Percentiles rank a stretch among this genome's conserved stretches.
These are phyloP conservation scores for Fusarium acutatum DNA, from an alignment of 2,329 filamentous ascomycete species.

Conservation along the genomic window DNA sequence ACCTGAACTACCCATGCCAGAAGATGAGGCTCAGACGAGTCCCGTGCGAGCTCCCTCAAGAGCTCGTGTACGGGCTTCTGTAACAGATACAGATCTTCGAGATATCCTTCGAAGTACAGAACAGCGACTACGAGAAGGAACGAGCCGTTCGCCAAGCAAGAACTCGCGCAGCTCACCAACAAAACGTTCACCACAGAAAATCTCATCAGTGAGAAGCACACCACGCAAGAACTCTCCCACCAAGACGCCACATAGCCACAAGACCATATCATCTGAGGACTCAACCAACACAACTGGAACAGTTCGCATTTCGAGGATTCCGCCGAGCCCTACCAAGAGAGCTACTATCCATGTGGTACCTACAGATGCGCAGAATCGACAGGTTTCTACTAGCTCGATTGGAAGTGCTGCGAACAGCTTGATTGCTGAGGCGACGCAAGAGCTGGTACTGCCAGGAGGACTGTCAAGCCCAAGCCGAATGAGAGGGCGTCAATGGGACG, in stretches of 20 bases:
- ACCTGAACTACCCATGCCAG: slow-evolving; percentile 25
- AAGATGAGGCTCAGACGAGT: slow-evolving; percentile 17
- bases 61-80: slow-evolving; percentile 35
- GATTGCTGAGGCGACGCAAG: slow-evolving; percentile 47
- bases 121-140: slow-evolving; percentile 56
- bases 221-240: slow-evolving; percentile 40
- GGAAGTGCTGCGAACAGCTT: slow-evolving; percentile 53
- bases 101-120: slow-evolving; percentile 64
- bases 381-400: slow-evolving; percentile 45
- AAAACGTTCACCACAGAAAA: slow-evolving; percentile 26
- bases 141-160: slow-evolving; percentile 44
- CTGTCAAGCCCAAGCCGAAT: slow-evolving; percentile 56
- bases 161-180: slow-evolving; percentile 36
- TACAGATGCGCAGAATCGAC: slow-evolving; percentile 31
- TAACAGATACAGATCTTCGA: slow-evolving; percentile 58
- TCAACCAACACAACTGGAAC: slow-evolving; percentile 38
- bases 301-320: slow-evolving; percentile 30
- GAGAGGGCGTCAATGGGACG: slow-evolving; percentile 42
- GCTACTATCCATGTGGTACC: slow-evolving; percentile 31
- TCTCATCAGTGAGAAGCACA: slow-evolving; percentile 31
- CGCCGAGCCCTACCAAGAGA: slow-evolving; percentile 43
- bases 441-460: slow-evolving; percentile 48
- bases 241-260: slow-evolving; percentile 45
- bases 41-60: slow-evolving; percentile 22
- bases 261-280: slow-evolving; percentile 19